Evolutionary conservation across 164 flowering plant species (phyloP), one percentile per base, ranked within the genome.

Genomic region (Annona squamosa): DNA sequence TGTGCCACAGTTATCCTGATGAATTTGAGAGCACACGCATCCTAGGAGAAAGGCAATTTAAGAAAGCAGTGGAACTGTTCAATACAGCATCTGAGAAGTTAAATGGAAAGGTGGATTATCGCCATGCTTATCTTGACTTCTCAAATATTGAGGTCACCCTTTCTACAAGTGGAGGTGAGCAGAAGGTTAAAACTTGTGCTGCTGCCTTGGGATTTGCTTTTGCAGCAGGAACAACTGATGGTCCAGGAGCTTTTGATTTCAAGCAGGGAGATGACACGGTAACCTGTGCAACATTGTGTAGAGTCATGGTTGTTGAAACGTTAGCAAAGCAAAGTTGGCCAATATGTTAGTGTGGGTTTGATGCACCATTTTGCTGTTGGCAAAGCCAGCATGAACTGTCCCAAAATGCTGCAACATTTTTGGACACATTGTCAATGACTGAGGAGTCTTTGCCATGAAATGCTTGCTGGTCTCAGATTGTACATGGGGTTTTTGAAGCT

Each of bases 161-260:
- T 78, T 86, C 84, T 73, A 77, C 81, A 46, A 88, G 83, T 48
- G 89, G 91, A 71, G 90, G 87, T 63, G 44, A 19, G 79, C 87
- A 87, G 78, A 79, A 71, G 37, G 93, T 88, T 47, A 88, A 86
- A 84, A 96, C 97, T 41, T 96, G 99, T 73, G 98, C 99, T 68
- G 99, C 99, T 71, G 92, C 99, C 61, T 89, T 96, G 99, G 99
- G 99, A 1, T 93, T 93, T 82, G 87, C 87, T 74, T 91, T 96
- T 86, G 99, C 99, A 82, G 99, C 99, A 37, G 99, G 99, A 82
- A 96, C 99, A 47, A 96, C 98, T 1, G 98, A 96, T 80, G 99
- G 99, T n/a, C 98, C 98, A 19, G 99, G 99, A 76, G 98, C 99
- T 78, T 96, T 96, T 85, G 98, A 96, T 79, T 96, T 96, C 79